Evolutionary conservation across 768 basidiomycete genomes (phyloP), one percentile per base, ranked within the genome.

Genomic region (Pleurotus pulmonarius): DNA sequence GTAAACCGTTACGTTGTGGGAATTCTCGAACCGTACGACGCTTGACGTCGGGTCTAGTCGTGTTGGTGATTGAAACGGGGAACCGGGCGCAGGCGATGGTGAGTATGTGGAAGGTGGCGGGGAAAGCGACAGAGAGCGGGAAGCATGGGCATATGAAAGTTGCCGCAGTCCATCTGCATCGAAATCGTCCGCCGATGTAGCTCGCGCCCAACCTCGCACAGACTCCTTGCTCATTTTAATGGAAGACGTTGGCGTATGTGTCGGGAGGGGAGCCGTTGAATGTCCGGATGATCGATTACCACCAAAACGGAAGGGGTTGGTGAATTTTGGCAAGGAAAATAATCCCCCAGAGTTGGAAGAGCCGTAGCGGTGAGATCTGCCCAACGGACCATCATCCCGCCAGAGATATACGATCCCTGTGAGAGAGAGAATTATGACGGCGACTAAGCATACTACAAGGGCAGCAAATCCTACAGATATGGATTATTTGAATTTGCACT

Each of bases 381-480:
- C 16, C n/a, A 44, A 44, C 3, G 20, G n/a, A n/a, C 12, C 48
- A 26, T 49, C 48, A 7, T 49, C 48, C 5, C 51, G 51, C 51
- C 34, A 53, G 18, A 53, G 39, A 20, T 53, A 53, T 7, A 53
- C 39, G 9, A 53, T 41, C 16, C 51, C 51, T 11, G 51, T 41
- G 12, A 53, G n/a, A 24, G 51, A 53, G 15, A 53, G 16, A 18
- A 39, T 40, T 15, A 53, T 53, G 39, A 53, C 51, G 16, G 51
- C 51, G 34, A 53, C 51, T 6, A 53, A 25, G 22, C 51, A 53
- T 7, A 53, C 51, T 7, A 53, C 22, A 8, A 53, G 22, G 9
- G 51, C 51, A n/a, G 41, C 51, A 41, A 53, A 53, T 41, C 51
- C 51, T 53, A 16, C n/a, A 29, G 41, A 18, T 38, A 40, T 18